Percentiles rank a stretch among this genome's conserved stretches.
These are phyloP conservation scores for Cordyceps javanica DNA, from an alignment of 2,329 filamentous ascomycete genomes.

Conservation along the genomic window DNA sequence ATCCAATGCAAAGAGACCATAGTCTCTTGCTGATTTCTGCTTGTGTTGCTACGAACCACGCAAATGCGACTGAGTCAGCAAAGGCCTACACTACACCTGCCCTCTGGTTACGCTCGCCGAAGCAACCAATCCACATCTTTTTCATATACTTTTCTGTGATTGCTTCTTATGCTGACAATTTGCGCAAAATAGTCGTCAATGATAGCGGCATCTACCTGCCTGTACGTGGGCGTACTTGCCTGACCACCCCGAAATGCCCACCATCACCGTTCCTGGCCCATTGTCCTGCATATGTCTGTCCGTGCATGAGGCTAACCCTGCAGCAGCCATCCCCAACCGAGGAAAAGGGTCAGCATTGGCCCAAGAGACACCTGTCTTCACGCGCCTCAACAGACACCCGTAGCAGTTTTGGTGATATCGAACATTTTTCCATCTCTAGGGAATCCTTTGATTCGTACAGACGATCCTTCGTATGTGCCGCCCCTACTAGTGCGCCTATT, in stretches of 20 bases:
- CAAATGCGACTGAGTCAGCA: not conserved
- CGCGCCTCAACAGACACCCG: slow-evolving; percentile 49
- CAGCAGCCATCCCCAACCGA: slow-evolving; percentile 78
- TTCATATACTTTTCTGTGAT: too few species aligned
- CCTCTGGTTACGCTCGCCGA: not conserved
- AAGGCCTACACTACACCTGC: not conserved
- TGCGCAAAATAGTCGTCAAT: slow-evolving; percentile 67
- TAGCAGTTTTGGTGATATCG: slow-evolving; percentile 70
- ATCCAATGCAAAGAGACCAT: not conserved
- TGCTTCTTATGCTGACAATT: slow-evolving; percentile 16
- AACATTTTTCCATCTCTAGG: slow-evolving; percentile 90
- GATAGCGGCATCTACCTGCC: slow-evolving; percentile 93
- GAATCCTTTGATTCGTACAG: slow-evolving; percentile 97
- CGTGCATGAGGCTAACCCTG: slow-evolving; percentile 10
- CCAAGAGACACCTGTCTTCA: slow-evolving; percentile 45
- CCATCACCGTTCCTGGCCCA: not conserved
- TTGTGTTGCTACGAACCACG: too few species aligned
- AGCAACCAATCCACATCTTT: not conserved
- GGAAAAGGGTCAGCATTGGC: slow-evolving; percentile 71
- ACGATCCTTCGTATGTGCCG: slow-evolving; percentile 75
- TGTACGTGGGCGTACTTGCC: slow-evolving; percentile 59
- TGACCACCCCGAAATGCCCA: not conserved
- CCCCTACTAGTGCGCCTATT: not conserved
- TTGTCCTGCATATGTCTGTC: not conserved
- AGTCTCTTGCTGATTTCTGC: not conserved